Conservation (phyloP, 2,329 filamentous ascomycete genomes). For the Pseudogymnoascus sp. region DNA sequence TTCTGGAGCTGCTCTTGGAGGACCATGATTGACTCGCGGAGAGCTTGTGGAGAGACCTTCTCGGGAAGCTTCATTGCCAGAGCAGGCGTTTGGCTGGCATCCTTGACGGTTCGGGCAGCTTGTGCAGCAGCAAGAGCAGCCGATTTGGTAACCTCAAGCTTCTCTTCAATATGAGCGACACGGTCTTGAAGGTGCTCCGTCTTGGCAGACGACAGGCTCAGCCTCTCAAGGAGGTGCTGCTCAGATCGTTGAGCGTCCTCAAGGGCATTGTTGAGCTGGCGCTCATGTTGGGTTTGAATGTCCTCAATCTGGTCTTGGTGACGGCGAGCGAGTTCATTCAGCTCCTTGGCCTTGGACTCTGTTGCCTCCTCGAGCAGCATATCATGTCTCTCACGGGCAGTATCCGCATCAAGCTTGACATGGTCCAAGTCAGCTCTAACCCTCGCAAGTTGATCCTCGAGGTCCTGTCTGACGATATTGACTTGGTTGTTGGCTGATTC, state of each 20-base stretch:
- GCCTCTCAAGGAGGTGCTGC: constrained; percentile 69
- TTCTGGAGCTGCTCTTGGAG: constrained; percentile 95
- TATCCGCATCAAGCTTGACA: constrained; percentile 71
- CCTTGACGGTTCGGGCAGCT: constrained; percentile 49
- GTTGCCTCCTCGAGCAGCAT: constrained; percentile 77
- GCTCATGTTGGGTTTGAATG: constrained; percentile 65
- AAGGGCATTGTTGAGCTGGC: constrained; percentile 61
- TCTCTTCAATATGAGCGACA: constrained; percentile 77
- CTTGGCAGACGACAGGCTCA: constrained; percentile 77
- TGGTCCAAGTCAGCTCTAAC: constrained; percentile 70
- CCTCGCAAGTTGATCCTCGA: constrained; percentile 70
- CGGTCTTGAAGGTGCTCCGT: constrained; percentile 80
- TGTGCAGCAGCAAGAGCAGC: constrained; percentile 76
- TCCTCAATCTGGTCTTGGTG: constrained; percentile 67
- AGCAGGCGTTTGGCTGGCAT: constrained; percentile 27
- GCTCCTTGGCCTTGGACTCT: constrained; percentile 52
- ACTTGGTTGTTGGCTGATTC: constrained; percentile 79
- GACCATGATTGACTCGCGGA: constrained; percentile 92
- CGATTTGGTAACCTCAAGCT: constrained; percentile 80
- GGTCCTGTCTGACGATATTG: constrained; percentile 71
- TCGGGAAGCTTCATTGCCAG: constrained; percentile 53
- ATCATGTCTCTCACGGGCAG: constrained; percentile 70
- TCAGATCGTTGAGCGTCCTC: constrained; percentile 80
- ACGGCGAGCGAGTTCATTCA: constrained; percentile 46
- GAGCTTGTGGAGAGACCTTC: constrained; percentile 87